Conservation (phyloP, 2,329 filamentous ascomycete species). For the Fusarium penzigii region DNA sequence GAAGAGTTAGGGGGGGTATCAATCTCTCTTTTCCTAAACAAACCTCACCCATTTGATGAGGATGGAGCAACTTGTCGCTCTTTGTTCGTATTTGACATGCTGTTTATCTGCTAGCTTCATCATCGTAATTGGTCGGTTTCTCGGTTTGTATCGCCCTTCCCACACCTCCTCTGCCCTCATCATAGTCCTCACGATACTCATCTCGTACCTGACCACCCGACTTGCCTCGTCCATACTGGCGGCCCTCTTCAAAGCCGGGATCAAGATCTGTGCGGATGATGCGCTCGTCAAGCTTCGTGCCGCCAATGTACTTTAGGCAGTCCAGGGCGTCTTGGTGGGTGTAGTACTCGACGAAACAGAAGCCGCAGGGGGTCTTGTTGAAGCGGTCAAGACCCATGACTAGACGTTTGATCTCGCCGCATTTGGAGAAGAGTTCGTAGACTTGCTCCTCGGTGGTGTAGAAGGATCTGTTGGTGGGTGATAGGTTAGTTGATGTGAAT, state of each 20-base stretch:
- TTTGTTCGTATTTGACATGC: constrained; percentile 3
- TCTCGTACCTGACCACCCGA: constrained; percentile 96
- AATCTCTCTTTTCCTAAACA: neutral
- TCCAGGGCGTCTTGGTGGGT: constrained; percentile 95
- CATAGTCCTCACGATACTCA: constrained; percentile 96
- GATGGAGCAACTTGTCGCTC: constrained; percentile 9
- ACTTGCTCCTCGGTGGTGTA: constrained; percentile 99
- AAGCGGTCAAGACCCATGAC: constrained; percentile 98
- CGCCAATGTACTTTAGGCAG: constrained; percentile 97
- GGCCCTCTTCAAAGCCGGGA: constrained; percentile 91
- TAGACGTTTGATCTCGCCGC: constrained; percentile 96
- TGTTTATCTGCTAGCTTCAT: constrained; percentile 35
- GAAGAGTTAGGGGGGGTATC: neutral
- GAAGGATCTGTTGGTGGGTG: constrained; percentile 66
- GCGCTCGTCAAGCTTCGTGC: constrained; percentile 96
- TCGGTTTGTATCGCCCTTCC: constrained; percentile 73
- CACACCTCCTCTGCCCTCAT: constrained; percentile 88
- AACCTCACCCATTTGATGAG: constrained; percentile 6
- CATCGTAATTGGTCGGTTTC: constrained; percentile 40
- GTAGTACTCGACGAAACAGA: constrained; percentile 99
- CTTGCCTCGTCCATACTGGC: constrained; percentile 94
- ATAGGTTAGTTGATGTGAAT: constrained; percentile 10
- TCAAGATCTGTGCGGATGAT: constrained; percentile 95
- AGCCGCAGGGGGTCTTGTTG: constrained; percentile 96
- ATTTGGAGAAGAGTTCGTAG: constrained; percentile 93